Evolutionary conservation across 2,329 filamentous ascomycete species (phyloP).

Genomic region (Diaporthe sp.): DNA sequence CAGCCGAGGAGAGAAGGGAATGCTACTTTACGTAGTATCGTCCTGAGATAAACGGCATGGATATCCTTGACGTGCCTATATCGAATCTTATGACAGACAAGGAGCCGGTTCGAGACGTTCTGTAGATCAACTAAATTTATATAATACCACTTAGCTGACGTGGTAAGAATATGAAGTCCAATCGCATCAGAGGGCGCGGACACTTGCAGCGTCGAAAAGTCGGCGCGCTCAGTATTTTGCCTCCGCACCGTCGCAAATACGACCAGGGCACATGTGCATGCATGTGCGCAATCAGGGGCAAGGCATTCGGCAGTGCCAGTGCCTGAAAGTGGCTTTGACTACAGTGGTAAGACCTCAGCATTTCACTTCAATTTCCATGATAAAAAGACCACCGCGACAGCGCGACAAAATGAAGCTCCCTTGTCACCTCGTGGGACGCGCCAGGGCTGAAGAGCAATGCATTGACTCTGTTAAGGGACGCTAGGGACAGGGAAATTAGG

Average conservation of each 20-base stretch:
- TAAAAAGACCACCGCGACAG: no score
- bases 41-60: background rate
- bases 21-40: background rate
- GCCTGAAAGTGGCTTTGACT: no score
- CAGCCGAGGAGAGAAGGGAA: slow-evolving; percentile 1
- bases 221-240: background rate
- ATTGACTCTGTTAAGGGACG: background rate
- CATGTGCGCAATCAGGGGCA: background rate
- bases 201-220: background rate
- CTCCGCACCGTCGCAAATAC: background rate
- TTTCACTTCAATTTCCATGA: background rate
- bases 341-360: background rate
- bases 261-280: no score
- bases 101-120: background rate
- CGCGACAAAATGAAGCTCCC: background rate
- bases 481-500: slow-evolving; percentile 10
- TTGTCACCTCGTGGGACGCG: background rate
- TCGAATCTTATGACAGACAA: background rate
- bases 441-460: background rate
- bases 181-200: background rate
- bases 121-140: background rate
- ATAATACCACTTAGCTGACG: background rate
- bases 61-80: background rate
- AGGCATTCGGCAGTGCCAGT: background rate
- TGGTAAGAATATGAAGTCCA: background rate